Percentiles rank a stretch among this genome's conserved stretches.
Conservation (phyloP, 2,329 filamentous ascomycete genomes). For the Chaetomium strumarium region DNA sequence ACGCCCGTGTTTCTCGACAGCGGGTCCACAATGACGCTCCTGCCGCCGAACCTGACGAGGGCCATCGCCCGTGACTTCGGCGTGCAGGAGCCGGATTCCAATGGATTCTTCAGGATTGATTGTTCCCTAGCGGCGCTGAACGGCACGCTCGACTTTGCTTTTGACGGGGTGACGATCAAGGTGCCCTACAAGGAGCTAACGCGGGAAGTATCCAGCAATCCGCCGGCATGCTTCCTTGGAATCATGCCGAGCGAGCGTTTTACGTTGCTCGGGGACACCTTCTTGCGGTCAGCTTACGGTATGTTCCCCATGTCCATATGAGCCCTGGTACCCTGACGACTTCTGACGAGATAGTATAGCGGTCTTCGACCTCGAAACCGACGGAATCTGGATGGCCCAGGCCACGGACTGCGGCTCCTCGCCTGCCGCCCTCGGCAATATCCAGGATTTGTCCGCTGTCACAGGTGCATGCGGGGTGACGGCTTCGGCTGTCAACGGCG, state of each 20-base stretch:
- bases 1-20: slow-evolving; percentile 63
- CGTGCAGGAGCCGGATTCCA: slow-evolving; percentile 32
- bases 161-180: slow-evolving; percentile 41
- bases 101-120: slow-evolving; percentile 43
- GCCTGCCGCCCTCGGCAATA: slow-evolving; percentile 35
- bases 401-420: slow-evolving; percentile 46
- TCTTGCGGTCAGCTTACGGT: slow-evolving; percentile 51
- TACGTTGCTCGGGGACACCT: slow-evolving; percentile 52
- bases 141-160: slow-evolving; percentile 45
- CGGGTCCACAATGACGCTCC: slow-evolving; percentile 61
- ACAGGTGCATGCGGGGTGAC: slow-evolving; percentile 22
- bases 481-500: slow-evolving; percentile 1
- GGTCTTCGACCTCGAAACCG: slow-evolving; percentile 47
- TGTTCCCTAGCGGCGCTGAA: slow-evolving; percentile 37
- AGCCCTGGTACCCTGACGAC: background rate
- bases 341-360: slow-evolving; percentile 22
- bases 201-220: slow-evolving; percentile 29
- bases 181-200: slow-evolving; percentile 48
- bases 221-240: slow-evolving; percentile 43
- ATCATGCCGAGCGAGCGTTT: slow-evolving; percentile 43
- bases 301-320: slow-evolving; percentile 12
- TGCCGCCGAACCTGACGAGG: slow-evolving; percentile 52
- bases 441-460: slow-evolving; percentile 26
- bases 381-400: slow-evolving; percentile 44
- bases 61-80: slow-evolving; percentile 46